These are phyloP conservation scores for Emergomyces pasteurianus DNA, from an alignment of 2,329 filamentous ascomycete genomes.

Conservation along the genomic window DNA sequence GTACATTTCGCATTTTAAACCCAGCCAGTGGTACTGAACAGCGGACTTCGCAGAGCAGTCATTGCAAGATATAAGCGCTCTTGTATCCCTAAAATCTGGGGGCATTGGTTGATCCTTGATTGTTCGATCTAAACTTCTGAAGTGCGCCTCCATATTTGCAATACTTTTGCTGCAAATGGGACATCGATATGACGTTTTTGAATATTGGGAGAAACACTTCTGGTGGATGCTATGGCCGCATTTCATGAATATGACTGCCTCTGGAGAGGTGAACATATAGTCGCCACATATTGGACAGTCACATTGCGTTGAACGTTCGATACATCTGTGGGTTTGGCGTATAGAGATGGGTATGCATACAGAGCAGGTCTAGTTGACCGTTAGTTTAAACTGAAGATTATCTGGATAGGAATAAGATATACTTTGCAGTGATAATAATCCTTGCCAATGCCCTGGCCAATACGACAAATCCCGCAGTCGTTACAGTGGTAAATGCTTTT, in stretches of 20 bases:
- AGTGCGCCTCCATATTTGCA: conserved; percentile 95
- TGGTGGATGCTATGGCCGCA: conserved; percentile 95
- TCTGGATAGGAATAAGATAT: conserved; percentile 15
- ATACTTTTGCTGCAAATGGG: conserved; percentile 93
- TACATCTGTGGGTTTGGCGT: conserved; percentile 76
- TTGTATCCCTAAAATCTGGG: conserved; percentile 62
- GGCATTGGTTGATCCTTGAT: conserved; percentile 92
- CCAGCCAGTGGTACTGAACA: conserved; percentile 87
- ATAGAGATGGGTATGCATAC: conserved; percentile 88
- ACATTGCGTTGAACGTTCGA: conserved; percentile 86
- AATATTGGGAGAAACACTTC: conserved; percentile 76
- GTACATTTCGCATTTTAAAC: conserved; percentile 65
- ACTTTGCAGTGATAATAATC: conserved; percentile 99
- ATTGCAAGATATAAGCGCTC: conserved; percentile 80
- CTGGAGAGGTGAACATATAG: conserved; percentile 87
- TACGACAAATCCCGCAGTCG: conserved; percentile 90
- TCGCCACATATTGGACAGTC: conserved; percentile 95
- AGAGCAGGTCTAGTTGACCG: conserved; percentile 58
- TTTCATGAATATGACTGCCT: conserved; percentile 81
- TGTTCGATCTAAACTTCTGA: conserved; percentile 77
- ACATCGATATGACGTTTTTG: conserved; percentile 85
- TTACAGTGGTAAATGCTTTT: conserved; percentile 94
- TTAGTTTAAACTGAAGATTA: conserved; percentile 16
- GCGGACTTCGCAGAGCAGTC: conserved; percentile 84
- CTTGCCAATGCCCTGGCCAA: conserved; percentile 76